Evolutionary conservation across 2,329 filamentous ascomycete species (phyloP), one percentile per base, ranked within the genome.

Genomic region (Aspergillus eucalypticola): DNA sequence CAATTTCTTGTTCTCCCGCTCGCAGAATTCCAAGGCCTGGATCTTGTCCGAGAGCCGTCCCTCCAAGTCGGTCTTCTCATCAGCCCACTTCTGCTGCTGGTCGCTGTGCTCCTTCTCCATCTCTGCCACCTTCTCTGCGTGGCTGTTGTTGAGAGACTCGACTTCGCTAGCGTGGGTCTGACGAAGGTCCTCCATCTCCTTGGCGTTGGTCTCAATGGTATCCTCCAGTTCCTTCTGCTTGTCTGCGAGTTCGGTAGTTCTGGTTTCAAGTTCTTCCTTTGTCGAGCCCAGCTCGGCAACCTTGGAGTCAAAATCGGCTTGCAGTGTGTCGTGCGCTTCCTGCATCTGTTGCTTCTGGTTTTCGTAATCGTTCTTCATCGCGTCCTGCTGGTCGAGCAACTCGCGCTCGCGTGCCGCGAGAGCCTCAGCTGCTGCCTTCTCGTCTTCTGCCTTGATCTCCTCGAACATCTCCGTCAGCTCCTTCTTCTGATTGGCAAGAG

Each of bases 381-480:
- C 61, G 46, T 73, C 74, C 35, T 73, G 73, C 60, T 77, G 71
- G 15, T 77, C 74, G 5, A 75, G 72, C 58, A 83, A 75, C 61
- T 82, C 78, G 59, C 78, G 75, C 61, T 80, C 75, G 27, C 74
- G 76, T 21, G 67, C 68, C 39, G 73, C 74, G 61, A 76, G 67
- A 13, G 66, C 68, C 56, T 79, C 75, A 2, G 72, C 68, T 21
- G 75, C 76, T 2, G 73, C 66, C 53, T 70, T 75, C 64, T 77
- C 75, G 41, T 80, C 77, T 60, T 79, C 78, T 5, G 67, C 69
- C 64, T 76, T 78, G 61, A 80, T 78, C 48, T 77, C 77, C 61
- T 84, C 81, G 41, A 82, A 82, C 3, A 76, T 64, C 10, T 79
- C 76, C n/a, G 81, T 80, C 39, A 80, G 64, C 39, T 78, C 76